Evolutionary conservation across 148 eudicot genomes (phyloP).

Genomic region (Rhododendron ferrugineum): DNA sequence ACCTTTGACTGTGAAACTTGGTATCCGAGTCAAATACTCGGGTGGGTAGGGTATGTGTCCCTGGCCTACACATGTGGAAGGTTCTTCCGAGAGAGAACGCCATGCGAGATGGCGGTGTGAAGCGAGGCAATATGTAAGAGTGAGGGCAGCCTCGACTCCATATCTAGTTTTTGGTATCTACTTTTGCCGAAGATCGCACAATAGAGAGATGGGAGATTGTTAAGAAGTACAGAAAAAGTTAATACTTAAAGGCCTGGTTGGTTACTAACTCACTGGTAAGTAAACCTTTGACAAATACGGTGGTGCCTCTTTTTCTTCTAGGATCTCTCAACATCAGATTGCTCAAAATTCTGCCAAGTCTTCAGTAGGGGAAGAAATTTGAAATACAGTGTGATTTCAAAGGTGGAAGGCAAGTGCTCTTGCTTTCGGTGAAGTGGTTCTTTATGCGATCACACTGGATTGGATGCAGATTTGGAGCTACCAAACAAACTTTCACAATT

Average conservation of each 20-base stretch:
- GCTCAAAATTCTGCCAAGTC: not conserved
- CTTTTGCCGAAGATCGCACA: not conserved
- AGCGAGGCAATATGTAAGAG: not conserved
- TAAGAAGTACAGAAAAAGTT: not conserved
- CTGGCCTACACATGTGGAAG: not conserved
- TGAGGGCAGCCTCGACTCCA: not conserved
- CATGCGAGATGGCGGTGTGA: not conserved
- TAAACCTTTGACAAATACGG: not conserved
- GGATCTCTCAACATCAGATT: not conserved
- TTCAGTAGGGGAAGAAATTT: not conserved
- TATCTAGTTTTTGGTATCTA: not conserved
- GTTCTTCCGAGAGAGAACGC: not conserved
- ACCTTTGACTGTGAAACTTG: not conserved
- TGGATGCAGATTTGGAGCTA: conserved; percentile 3
- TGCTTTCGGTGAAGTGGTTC: not conserved
- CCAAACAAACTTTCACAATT: not conserved
- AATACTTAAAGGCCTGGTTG: not conserved
- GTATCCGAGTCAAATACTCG: not conserved
- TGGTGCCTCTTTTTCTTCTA: not conserved
- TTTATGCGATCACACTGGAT: not conserved
- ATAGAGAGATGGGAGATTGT: not conserved
- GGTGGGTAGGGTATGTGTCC: not conserved
- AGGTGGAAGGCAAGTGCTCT: not conserved
- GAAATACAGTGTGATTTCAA: not conserved
- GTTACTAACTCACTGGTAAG: not conserved